A percentile compares a stretch with the other conserved stretches of the same genome.
Evolutionary conservation across 129 eudicot genomes (phyloP).

Genomic region (Helianthus annuus): HanXRQr2.0-SUNRISE NC_035440.2:71714439-71714938

Average conservation of each 20-base stretch:
- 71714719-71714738: constrained; percentile 71
- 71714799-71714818: neutral
- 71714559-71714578: constrained; percentile 70
- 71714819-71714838: neutral
- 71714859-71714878: too few species aligned
- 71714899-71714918: too few species aligned
- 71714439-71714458: constrained; percentile 69
- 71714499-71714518: constrained; percentile 87
- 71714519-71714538: constrained; percentile 88
- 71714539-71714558: constrained; percentile 82
- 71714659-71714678: constrained; percentile 72
- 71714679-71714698: constrained; percentile 72
- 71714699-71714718: constrained; percentile 79
- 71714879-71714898: too few species aligned
- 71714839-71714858: neutral
- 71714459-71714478: constrained; percentile 67
- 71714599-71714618: constrained; percentile 89
- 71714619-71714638: constrained; percentile 81
- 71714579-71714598: constrained; percentile 84
- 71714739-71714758: constrained; percentile 93
- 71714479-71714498: constrained; percentile 83
- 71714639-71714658: constrained; percentile 82
- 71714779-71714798: neutral
- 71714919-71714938: too few species aligned
- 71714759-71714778: constrained; percentile 13